phyloP scores from a whole-genome alignment of 306 rosid species.

The Sindora glabra region DNA sequence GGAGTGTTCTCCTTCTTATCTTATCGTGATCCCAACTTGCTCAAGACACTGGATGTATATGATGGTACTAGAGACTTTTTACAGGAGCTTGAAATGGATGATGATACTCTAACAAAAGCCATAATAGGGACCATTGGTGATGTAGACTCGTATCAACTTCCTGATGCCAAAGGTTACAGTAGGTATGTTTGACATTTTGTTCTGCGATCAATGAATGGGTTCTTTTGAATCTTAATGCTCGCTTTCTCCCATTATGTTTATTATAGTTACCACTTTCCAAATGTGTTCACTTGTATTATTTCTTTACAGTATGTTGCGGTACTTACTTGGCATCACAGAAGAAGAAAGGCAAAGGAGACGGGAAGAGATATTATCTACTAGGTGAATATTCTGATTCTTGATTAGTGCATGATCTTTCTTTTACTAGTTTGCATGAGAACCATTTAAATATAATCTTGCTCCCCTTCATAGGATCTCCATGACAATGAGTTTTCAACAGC shows the following conservation, averaged over 20 bases:
- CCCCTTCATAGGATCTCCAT: neutral
- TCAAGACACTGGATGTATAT: constrained; percentile 88
- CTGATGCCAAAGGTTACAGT: constrained; percentile 98
- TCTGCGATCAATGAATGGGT: neutral
- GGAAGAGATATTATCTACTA: constrained; percentile 83
- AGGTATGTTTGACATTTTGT: constrained; percentile 41
- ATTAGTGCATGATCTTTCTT: neutral
- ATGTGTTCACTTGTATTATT: neutral
- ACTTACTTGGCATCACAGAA: constrained; percentile 81
- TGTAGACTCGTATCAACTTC: constrained; percentile 93
- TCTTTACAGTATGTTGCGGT: constrained; percentile 56
- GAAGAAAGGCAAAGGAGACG: constrained; percentile 88
- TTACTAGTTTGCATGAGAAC: neutral
- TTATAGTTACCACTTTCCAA: neutral
- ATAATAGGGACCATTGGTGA: constrained; percentile 98
- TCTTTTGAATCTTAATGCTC: neutral
- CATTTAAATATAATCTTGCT: neutral
- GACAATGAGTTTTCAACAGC: neutral
- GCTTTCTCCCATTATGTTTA: neutral
- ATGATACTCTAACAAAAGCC: constrained; percentile 73
- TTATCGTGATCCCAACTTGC: constrained; percentile 92
- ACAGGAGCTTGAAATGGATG: constrained; percentile 65
- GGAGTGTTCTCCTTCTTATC: constrained; percentile 95
- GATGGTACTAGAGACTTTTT: constrained; percentile 86
- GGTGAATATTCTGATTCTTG: constrained; percentile 36